Percentiles rank a stretch among this genome's conserved stretches.
These are phyloP conservation scores for Abrus precatorius DNA, from an alignment of 306 rosid genomes.

Conservation along the genomic window DNA sequence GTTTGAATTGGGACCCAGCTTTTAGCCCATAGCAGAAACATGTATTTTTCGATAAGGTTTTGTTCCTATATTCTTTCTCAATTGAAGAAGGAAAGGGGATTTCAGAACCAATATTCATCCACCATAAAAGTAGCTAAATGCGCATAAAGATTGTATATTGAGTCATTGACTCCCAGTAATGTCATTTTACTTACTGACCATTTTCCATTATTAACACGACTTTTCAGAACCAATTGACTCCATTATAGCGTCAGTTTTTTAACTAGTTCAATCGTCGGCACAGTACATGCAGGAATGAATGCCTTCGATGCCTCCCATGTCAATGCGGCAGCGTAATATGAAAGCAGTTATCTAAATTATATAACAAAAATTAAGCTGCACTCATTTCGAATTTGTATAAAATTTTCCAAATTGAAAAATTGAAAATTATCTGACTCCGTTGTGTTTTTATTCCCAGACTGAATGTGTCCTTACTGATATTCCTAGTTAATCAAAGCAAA, in stretches of 20 bases:
- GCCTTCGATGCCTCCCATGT: slow-evolving; percentile 19
- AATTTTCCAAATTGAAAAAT: neutral
- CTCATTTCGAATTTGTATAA: neutral
- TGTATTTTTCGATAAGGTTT: neutral
- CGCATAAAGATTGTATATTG: slow-evolving; percentile 23
- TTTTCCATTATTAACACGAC: neutral
- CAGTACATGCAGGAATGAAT: neutral
- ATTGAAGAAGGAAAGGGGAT: neutral
- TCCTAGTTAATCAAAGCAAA: slow-evolving; percentile 10
- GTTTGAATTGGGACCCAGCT: neutral
- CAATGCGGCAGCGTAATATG: neutral
- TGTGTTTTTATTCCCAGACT: neutral
- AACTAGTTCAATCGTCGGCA: slow-evolving; percentile 6
- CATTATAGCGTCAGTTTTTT: neutral
- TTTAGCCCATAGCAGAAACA: slow-evolving; percentile 27
- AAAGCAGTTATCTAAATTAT: neutral
- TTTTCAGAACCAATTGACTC: neutral
- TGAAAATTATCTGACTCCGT: neutral
- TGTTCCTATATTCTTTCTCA: neutral
- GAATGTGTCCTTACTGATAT: neutral
- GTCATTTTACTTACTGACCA: slow-evolving; percentile 18
- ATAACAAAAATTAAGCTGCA: slow-evolving; percentile 1
- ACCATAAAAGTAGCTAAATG: slow-evolving; percentile 12
- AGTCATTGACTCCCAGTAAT: neutral
- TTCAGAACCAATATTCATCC: slow-evolving; percentile 32